Conservation (phyloP, 805 yeast genomes). For the Yarrowia phangngaensis region DNA sequence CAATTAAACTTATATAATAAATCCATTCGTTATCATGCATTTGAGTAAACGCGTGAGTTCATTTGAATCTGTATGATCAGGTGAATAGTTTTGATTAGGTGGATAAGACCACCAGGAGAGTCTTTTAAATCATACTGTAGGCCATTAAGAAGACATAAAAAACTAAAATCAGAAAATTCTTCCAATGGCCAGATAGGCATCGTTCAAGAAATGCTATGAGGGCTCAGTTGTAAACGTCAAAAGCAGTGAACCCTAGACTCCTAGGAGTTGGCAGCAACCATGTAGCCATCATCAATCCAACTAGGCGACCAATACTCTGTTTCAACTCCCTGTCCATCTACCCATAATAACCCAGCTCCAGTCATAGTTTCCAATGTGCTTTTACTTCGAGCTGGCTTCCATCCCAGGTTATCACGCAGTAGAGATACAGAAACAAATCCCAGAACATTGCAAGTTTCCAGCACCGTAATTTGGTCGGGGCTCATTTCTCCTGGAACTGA, state of each 20-base stretch:
- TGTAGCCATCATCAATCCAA: conserved; percentile 37
- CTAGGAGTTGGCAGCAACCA: conserved; percentile 33
- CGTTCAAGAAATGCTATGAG: too few species aligned
- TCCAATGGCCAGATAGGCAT: too few species aligned
- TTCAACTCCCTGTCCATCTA: conserved; percentile 50
- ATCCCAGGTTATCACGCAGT: conserved; percentile 66
- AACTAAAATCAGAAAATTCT: too few species aligned
- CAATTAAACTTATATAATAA: too few species aligned
- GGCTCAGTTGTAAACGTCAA: conserved; percentile 1
- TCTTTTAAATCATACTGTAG: too few species aligned
- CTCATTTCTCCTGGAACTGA: conserved; percentile 61
- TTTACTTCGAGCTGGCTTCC: conserved; percentile 63
- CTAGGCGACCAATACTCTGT: conserved; percentile 41
- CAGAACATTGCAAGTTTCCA: conserved; percentile 70
- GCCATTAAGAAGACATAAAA: too few species aligned
- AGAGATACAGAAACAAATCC: conserved; percentile 68
- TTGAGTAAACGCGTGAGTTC: too few species aligned
- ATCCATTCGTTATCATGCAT: too few species aligned
- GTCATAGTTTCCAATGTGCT: conserved; percentile 75
- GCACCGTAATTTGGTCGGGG: conserved; percentile 63
- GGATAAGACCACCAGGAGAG: too few species aligned
- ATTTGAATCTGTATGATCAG: too few species aligned
- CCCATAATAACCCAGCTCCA: conserved; percentile 78
- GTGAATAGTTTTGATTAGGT: too few species aligned
- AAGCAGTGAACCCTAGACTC: conserved; percentile 29